Base-by-base conservation (phyloP, 345 rosid species). In the Syzygium grande region DNA sequence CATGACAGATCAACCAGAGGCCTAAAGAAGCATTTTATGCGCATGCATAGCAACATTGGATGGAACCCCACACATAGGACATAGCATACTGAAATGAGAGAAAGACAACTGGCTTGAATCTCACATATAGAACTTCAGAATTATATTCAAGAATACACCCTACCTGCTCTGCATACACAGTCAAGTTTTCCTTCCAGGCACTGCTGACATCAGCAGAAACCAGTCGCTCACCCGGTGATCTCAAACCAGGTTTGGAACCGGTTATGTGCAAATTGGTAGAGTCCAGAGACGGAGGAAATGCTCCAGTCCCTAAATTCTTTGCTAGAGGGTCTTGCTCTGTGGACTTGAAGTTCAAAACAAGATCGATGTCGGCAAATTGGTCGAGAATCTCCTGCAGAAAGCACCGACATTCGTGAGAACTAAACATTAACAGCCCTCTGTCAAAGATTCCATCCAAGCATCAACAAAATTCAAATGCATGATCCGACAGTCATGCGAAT, bases 351-450 rank as follows among this genome's bases (percentile, higher is more conserved):
- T 96, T 98, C 77, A 98, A 92, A 63, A 98, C 99, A 84, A 96
- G 93, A 92, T 96, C 98, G 91, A 96, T 90, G 90, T 95, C 96
- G 56, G 94, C 95, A 86, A 96, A 91, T 87, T 92, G 95, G 87
- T 96, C 97, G 87, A 98, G 99, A 88, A 95, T 94, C 89, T 96
- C 98, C 99, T 96, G 98, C 89, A 89, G 90, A 51, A 87, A 90
- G 84, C 49, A 21, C 80, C 86, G 2, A 73, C 14, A 38, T 73
- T 38, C 14, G 21, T 38, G 15, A 73, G 83, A 38, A 73, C 83
- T 73, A 73, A 22, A 73, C 8, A 73, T 73, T 73, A 73, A 19
- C 49, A 38, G 83, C 34, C 25, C 83, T 38, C 83, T 2, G 2
- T 38, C 46, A 38, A 73, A 73, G 49, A 34, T 38, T 1, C 25